Conservation (phyloP, 306 rosid species). For the Ammopiptanthus mongolicus region DNA sequence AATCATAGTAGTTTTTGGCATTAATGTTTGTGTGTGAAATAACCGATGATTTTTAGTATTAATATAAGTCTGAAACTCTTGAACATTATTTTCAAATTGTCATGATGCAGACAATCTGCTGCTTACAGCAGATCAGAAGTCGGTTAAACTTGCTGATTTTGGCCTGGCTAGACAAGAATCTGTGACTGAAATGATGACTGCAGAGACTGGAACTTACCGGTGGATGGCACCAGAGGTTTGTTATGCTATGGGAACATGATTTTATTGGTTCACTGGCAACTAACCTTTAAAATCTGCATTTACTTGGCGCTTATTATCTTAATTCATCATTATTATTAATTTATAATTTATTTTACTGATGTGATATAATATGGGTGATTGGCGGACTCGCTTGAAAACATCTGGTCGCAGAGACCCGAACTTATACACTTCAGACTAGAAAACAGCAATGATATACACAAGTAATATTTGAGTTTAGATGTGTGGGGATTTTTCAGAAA, state of each 20-base stretch:
- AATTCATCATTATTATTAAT: background rate
- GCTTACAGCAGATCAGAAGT: conserved; percentile 82
- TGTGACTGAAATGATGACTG: conserved; percentile 98
- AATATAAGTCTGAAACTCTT: background rate
- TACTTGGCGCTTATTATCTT: background rate
- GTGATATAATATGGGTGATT: background rate
- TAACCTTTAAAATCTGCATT: background rate
- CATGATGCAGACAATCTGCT: conserved; percentile 74
- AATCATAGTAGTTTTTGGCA: background rate
- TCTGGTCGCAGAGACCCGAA: background rate
- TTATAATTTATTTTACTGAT: background rate
- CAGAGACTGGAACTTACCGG: conserved; percentile 91
- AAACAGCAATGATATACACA: background rate
- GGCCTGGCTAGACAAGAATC: conserved; percentile 97
- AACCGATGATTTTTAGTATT: background rate
- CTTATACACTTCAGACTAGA: background rate
- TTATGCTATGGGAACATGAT: background rate
- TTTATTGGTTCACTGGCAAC: background rate
- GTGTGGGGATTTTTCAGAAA: background rate
- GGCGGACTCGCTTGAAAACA: background rate
- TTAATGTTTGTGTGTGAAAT: background rate
- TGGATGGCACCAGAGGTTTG: conserved; percentile 99
- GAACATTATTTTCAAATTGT: background rate
- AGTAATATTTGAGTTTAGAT: background rate
- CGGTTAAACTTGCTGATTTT: conserved; percentile 91